A percentile compares a stretch with the other conserved stretches of the same genome.
These are phyloP conservation scores for Teunomyces lycoperdinae DNA, from an alignment of 805 yeast species.

Conservation along the genomic window DNA sequence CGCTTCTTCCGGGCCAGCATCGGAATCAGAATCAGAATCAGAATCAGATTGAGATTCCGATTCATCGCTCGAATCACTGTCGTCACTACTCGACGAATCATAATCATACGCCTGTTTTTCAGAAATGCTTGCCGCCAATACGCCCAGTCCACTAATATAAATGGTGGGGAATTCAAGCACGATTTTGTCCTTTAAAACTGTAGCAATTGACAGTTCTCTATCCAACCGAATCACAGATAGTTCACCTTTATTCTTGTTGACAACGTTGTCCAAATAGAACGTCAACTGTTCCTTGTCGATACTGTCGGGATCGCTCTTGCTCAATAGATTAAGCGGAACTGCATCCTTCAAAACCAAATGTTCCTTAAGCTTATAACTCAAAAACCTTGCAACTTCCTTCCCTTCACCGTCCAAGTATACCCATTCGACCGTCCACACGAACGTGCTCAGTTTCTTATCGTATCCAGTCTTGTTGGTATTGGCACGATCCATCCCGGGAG, in stretches of 20 bases:
- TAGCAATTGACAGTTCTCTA: conserved; percentile 37
- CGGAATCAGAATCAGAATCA: conserved; percentile 16
- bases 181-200: conserved; percentile 50
- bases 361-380: conserved; percentile 46
- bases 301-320: conserved; percentile 11
- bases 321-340: conserved; percentile 39
- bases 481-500: conserved; percentile 74
- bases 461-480: conserved; percentile 62
- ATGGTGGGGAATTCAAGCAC: conserved; percentile 81
- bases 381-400: conserved; percentile 27
- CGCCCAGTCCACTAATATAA: conserved; percentile 27
- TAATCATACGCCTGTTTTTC: conserved; percentile 3
- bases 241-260: conserved; percentile 7
- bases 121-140: neutral
- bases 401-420: conserved; percentile 35
- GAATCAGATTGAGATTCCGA: conserved; percentile 10
- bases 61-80: neutral
- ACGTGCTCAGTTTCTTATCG: conserved; percentile 59
- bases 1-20: conserved; percentile 33
- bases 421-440: conserved; percentile 84
- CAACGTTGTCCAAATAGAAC: conserved; percentile 34
- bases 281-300: conserved; percentile 24
- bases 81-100: neutral
- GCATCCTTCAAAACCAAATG: conserved; percentile 29
- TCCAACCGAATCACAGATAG: conserved; percentile 38